phyloP scores from a whole-genome alignment of 495 filamentous ascomycete species.

The Rhypophila decipiens region DNA sequence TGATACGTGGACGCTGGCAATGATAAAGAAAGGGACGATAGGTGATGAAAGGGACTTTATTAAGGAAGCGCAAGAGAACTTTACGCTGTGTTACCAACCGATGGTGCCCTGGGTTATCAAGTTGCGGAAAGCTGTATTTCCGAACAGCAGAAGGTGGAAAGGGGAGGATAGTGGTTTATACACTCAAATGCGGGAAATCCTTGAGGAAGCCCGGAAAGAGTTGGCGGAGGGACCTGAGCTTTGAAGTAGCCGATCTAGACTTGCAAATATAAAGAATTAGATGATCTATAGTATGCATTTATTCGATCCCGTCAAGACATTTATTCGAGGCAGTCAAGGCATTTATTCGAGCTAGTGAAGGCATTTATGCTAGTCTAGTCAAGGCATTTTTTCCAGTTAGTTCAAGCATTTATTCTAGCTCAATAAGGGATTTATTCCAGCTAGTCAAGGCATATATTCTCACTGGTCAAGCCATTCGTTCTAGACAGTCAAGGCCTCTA shows the following conservation, averaged over 20 bases:
- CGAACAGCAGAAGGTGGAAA: conserved; percentile 21
- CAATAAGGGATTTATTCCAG: no score
- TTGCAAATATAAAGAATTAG: background rate
- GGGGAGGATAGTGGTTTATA: background rate
- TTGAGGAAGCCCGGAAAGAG: background rate
- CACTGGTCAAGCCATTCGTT: no score
- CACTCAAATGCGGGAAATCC: background rate
- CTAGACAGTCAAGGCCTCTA: no score
- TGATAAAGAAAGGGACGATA: background rate
- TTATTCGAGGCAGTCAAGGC: no score
- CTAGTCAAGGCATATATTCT: no score
- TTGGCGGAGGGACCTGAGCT: background rate
- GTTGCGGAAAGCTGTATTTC: conserved; percentile 26
- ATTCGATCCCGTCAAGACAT: no score
- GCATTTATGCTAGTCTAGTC: no score
- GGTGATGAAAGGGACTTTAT: conserved; percentile 27
- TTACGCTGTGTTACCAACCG: conserved; percentile 22
- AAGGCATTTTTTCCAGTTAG: no score
- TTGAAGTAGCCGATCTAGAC: background rate
- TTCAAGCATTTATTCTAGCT: no score
- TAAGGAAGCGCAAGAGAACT: conserved; percentile 19
- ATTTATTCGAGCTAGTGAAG: no score
- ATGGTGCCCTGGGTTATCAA: conserved; percentile 21
- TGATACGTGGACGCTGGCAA: conserved; percentile 6
- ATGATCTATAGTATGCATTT: no score